Base-by-base conservation (phyloP, 2,329 filamentous ascomycete species). In the Ophiosphaerella herpotricha region DNA sequence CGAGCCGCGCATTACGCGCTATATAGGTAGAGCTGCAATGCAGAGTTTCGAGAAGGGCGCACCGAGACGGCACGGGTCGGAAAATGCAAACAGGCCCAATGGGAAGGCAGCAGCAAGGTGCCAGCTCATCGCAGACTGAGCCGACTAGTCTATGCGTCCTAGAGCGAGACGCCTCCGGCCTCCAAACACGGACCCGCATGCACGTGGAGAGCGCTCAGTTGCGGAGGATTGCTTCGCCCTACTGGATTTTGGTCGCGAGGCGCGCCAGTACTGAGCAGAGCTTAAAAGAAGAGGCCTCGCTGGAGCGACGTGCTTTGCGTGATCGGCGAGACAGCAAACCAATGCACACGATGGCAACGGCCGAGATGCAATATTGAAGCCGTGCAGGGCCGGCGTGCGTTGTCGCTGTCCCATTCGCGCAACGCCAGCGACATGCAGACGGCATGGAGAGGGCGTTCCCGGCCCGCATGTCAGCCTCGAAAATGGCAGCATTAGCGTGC, bases 341-440 rank as follows among this genome's bases (percentile, higher is more conserved):
- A 52, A 52, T 63, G 61, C 58, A 55, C 55, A 58, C 55, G 48
- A 55, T 57, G 54, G 54, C 50, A 39, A 52, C 52, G 63, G 48
- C 45, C 46, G 55, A 36, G 40, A 53, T 58, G 44, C 58, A 57
- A 60, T 48, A 58, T 63, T 57, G 57, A 55, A 56, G 59, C 39
- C 42, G 60, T 72, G 68, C 68, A 66, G 42, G 55, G 46, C 39
- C 37, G 48, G 58, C 61, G 49, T 41, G 61, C 50, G 58, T 64
- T 69, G 70, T 70, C 64, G 61, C 58, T 50, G 50, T 66, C 57
- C 62, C 64, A 66, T 67, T 71, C 67, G 70, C 63, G 54, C 50
- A 46, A 54, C 41, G 57, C 58, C 57, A 56, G 43, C 41, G 35
- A 46, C 50, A 38, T 48, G 46, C 50, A 53, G 45, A 38, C 26